Evolutionary conservation across 73 alveolate species (phyloP).

Genomic region (Paramecium octaurelia): DNA sequence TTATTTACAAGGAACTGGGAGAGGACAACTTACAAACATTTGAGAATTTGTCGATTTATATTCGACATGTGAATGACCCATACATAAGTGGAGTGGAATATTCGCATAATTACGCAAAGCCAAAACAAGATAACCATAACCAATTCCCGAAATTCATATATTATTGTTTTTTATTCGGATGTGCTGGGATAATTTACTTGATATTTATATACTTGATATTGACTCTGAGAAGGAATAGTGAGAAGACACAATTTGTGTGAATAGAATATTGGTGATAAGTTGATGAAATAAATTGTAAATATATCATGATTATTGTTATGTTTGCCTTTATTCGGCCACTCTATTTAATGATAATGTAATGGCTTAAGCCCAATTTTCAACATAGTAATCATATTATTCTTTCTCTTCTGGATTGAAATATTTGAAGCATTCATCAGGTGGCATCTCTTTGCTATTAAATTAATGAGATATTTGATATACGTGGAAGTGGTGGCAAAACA

Average conservation of each 20-base stretch:
- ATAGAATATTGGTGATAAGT: neutral
- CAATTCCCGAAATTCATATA: neutral
- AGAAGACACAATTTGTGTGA: neutral
- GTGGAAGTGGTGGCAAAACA: neutral
- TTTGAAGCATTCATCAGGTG: slow-evolving; percentile 52
- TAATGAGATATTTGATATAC: neutral
- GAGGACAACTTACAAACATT: neutral
- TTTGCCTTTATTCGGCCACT: slow-evolving; percentile 3
- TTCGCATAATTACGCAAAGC: neutral
- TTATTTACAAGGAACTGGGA: neutral
- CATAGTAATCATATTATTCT: neutral
- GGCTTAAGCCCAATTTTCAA: slow-evolving; percentile 44
- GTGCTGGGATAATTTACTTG: neutral
- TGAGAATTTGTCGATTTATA: neutral
- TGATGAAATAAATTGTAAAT: neutral
- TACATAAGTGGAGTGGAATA: neutral
- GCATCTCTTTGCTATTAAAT: slow-evolving; percentile 5
- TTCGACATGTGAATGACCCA: neutral
- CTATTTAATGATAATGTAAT: neutral
- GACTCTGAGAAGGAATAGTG: neutral
- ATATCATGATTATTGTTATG: neutral
- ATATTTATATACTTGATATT: neutral
- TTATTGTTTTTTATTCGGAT: neutral
- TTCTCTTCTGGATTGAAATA: slow-evolving; percentile 58
- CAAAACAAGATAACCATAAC: neutral